Conservation (phyloP, 2,329 filamentous ascomycete species). For the Neofusicoccum parvum region DNA sequence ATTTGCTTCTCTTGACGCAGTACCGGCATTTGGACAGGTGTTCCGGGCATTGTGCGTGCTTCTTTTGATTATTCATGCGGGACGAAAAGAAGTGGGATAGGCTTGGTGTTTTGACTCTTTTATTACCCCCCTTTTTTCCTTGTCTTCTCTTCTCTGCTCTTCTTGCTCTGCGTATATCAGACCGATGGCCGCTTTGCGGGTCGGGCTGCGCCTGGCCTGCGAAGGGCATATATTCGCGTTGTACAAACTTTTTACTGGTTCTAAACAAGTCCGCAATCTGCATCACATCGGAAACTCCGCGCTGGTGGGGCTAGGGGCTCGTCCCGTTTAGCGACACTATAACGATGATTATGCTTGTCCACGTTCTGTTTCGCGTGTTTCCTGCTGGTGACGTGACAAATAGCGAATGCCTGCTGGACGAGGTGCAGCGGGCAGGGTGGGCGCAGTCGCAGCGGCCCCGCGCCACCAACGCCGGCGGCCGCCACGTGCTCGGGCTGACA, state of each 20-base stretch:
- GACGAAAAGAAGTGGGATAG: conserved; percentile 13
- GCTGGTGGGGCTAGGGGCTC: neutral
- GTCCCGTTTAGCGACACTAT: conserved; percentile 1
- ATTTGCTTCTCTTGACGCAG: neutral
- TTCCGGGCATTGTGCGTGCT: conserved; percentile 4
- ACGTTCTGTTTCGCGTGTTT: neutral
- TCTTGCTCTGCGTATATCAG: conserved; percentile 12
- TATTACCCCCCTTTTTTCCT: conserved; percentile 3
- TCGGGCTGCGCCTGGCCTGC: conserved; percentile 6
- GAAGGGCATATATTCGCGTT: neutral
- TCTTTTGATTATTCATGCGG: conserved; percentile 15
- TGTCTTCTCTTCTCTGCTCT: neutral
- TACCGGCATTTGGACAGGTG: conserved; percentile 5
- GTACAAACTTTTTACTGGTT: conserved; percentile 12
- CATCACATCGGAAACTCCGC: conserved; percentile 15
- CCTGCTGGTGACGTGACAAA: too few relatives aligned
- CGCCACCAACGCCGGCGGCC: neutral
- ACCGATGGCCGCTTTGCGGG: neutral
- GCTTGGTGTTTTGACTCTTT: conserved; percentile 15
- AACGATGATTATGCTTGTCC: conserved; percentile 16
- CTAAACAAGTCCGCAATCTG: conserved; percentile 2
- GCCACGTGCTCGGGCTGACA: too few relatives aligned
- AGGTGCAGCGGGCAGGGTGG: too few relatives aligned
- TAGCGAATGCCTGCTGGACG: too few relatives aligned
- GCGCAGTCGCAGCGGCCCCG: neutral